Base-by-base conservation (phyloP, 176 grass and related monocot species). In the Musa beccarii region DNA sequence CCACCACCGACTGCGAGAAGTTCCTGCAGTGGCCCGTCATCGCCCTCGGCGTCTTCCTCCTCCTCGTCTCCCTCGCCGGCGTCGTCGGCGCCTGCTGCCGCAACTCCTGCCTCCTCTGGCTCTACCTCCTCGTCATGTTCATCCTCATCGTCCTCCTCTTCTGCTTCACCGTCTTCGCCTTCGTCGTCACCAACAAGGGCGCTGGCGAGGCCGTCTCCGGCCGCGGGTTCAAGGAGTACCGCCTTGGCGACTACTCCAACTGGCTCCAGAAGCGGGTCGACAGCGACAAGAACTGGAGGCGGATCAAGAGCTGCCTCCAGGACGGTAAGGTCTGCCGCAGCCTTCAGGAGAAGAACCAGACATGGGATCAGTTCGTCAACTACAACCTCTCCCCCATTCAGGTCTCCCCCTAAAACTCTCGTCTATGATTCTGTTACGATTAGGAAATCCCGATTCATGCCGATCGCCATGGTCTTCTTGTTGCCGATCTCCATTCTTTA, bases 201-300 rank as follows among this genome's bases (percentile, higher is more conserved):
- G 67, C 67, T 1, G 67, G 67, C 9, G 6, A 69, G 26, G 67
- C 19, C 34, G 26, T 69, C 67, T 69, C 67, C 34, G 34, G 7
- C 5, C 67, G 34, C 11, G 67, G 67, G 10, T 69, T 17, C 67
- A 69, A 69, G 67, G 67, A 69, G 67, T 69, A 69, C 67, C 67
- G 34, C 34, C 67, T 69, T 1, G 67, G 67, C 1, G 67, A 69
- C 67, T 69, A 69, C 67, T 69, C 67, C 67, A 69, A 69, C 34
- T 69, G 67, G 67, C 67, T 69, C 24, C 67, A 69, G 67, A 69
- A 69, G 67, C 5, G 67, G 67, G 67, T 69, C 14, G 29, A 69
- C 26, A 69, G 49, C 28, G 2, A 11, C 67, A 69, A 69, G 11
- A 69, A 51, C 67, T 69, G 67, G 67, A 29, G 26, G 26, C 29